Evolutionary conservation across 257 asterid species (phyloP).

Genomic region (Oldenlandia corymbosa): DNA sequence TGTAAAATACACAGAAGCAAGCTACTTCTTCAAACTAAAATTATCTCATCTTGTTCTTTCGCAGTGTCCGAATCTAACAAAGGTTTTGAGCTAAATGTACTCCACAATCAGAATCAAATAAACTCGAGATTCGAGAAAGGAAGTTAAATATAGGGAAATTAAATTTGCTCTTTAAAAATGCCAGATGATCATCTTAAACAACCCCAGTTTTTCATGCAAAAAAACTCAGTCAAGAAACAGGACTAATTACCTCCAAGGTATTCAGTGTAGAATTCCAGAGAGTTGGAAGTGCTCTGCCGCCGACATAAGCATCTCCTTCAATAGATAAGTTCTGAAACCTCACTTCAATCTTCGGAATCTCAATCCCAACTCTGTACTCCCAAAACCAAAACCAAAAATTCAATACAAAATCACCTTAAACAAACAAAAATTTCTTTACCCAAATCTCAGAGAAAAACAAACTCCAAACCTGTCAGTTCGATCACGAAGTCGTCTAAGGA

Average conservation of each 20-base stretch:
- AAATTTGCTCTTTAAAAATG: background rate
- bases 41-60: too few relatives aligned
- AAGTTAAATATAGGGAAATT: background rate
- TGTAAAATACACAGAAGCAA: background rate
- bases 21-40: too few relatives aligned
- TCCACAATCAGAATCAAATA: too few relatives aligned
- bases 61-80: too few relatives aligned
- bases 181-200: background rate
- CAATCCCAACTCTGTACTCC: slow-evolving; percentile 65
- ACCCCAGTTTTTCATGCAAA: background rate
- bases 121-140: background rate
- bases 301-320: slow-evolving; percentile 81
- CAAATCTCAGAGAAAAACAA: background rate
- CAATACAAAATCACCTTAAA: background rate
- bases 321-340: slow-evolving; percentile 60
- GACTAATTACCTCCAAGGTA: slow-evolving; percentile 50
- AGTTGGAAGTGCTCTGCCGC: slow-evolving; percentile 86
- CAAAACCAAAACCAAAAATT: background rate
- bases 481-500: slow-evolving; percentile 53
- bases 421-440: background rate
- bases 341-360: slow-evolving; percentile 78
- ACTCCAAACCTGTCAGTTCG: slow-evolving; percentile 73
- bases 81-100: too few relatives aligned
- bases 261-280: slow-evolving; percentile 68
- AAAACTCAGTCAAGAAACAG: background rate